phyloP scores from a whole-genome alignment of 306 rosid genomes.

The Fragaria vesca region DNA sequence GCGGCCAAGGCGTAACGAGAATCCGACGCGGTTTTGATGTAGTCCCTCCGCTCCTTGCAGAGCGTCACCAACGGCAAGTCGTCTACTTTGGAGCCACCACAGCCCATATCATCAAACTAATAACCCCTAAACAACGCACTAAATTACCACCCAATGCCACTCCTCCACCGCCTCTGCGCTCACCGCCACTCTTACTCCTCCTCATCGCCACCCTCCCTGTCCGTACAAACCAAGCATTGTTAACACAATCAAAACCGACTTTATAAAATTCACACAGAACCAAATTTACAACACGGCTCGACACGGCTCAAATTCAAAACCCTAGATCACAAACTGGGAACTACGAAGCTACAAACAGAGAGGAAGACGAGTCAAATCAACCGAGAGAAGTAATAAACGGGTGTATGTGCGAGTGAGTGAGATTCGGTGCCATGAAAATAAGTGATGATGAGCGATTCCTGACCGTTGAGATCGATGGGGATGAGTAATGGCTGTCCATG shows the following conservation, averaged over 20 bases:
- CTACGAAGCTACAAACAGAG: neutral
- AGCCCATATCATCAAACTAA: constrained; percentile 66
- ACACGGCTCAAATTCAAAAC: constrained; percentile 2
- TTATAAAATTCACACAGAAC: neutral
- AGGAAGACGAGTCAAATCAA: neutral
- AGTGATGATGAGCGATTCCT: constrained; percentile 27
- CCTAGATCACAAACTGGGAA: constrained; percentile 7
- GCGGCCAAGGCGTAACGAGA: constrained; percentile 89
- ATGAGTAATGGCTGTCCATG: constrained; percentile 46
- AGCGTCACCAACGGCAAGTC: constrained; percentile 79
- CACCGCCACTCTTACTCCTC: neutral
- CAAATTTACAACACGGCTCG: neutral
- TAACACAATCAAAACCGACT: constrained; percentile 25
- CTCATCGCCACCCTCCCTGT: constrained; percentile 41
- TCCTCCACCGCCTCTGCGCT: constrained; percentile 7
- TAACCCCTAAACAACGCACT: constrained; percentile 22
- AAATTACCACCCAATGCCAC: constrained; percentile 17
- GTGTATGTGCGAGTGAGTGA: neutral
- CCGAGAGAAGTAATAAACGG: neutral
- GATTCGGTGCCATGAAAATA: constrained; percentile 40
- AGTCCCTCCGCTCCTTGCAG: constrained; percentile 68
- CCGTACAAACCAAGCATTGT: constrained; percentile 49
- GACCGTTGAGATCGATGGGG: constrained; percentile 54
- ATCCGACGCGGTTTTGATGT: constrained; percentile 70
- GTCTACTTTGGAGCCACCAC: constrained; percentile 79